These are phyloP conservation scores for Funneliformis geosporum DNA, from an alignment of 192 early-diverging fungal genomes.

Conservation along the genomic window DNA sequence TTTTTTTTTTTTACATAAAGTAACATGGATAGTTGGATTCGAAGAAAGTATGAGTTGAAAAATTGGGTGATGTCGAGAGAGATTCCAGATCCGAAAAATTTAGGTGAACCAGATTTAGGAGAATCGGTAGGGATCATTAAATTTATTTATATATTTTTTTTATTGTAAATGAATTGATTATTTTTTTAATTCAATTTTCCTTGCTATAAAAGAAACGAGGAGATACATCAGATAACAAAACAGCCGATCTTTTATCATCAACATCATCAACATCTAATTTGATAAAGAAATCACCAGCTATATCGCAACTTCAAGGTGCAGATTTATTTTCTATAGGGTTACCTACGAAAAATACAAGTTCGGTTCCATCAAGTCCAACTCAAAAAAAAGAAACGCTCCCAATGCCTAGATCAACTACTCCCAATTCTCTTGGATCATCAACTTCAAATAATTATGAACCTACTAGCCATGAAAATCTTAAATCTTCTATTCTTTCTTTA, in stretches of 20 bases:
- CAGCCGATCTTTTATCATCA: constrained; percentile 35
- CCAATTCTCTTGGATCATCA: not conserved
- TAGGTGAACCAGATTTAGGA: constrained; percentile 38
- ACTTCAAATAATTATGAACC: not conserved
- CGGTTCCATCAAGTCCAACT: constrained; percentile 20
- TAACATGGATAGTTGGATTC: constrained; percentile 73
- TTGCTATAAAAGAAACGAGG: not conserved
- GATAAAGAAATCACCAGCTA: constrained; percentile 2
- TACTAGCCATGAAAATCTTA: not conserved
- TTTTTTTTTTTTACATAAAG: constrained; percentile 29
- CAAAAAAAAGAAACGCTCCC: constrained; percentile 11
- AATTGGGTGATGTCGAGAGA: constrained; percentile 71
- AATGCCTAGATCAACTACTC: constrained; percentile 3
- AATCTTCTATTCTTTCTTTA: constrained; percentile 16
- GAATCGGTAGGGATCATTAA: constrained; percentile 27
- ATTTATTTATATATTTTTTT: constrained; percentile 29
- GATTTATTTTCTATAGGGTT: constrained; percentile 42
- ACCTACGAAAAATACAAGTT: not conserved
- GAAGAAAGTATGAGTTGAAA: constrained; percentile 79
- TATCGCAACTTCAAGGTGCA: constrained; percentile 42
- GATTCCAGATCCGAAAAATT: constrained; percentile 71
- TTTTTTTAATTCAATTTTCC: not conserved
- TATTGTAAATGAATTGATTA: not conserved
- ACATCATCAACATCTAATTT: constrained; percentile 12
- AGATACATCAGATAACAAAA: constrained; percentile 20